Percentiles rank a stretch among this genome's conserved stretches.
Conservation (phyloP, 805 yeast genomes). For the Kurtzmaniella cleridarum region DNA sequence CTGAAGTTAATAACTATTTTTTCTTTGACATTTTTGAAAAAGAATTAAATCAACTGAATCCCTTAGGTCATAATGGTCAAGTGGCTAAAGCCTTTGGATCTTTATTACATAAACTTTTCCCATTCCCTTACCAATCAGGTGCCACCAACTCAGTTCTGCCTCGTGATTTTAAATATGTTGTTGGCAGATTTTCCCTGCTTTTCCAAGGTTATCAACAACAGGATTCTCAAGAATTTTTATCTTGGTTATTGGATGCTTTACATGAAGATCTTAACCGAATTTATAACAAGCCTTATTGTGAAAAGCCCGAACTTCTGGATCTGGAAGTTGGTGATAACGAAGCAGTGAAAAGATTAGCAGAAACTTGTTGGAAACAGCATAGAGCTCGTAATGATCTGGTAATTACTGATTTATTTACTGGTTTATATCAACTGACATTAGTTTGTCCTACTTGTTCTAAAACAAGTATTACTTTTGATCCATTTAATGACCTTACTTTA, state of each 20-base stretch:
- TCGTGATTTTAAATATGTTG: conserved; percentile 65
- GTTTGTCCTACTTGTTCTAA: conserved; percentile 81
- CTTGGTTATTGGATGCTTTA: conserved; percentile 79
- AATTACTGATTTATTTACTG: conserved; percentile 81
- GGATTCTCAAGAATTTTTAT: conserved; percentile 89
- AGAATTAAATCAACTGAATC: conserved; percentile 74
- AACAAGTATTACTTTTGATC: conserved; percentile 86
- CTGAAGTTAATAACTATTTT: conserved; percentile 77
- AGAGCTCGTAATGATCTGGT: conserved; percentile 78
- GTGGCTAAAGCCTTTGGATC: conserved; percentile 73
- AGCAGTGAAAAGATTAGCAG: conserved; percentile 60
- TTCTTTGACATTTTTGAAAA: conserved; percentile 49
- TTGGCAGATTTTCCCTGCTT: conserved; percentile 74
- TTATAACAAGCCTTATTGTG: conserved; percentile 75
- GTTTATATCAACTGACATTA: conserved; percentile 83
- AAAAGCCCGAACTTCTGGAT: conserved; percentile 75
- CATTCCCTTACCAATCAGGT: conserved; percentile 5
- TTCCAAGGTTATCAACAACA: conserved; percentile 84
- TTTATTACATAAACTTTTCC: conserved; percentile 58
- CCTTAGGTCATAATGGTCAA: conserved; percentile 80
- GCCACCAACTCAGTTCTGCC: conserved; percentile 43
- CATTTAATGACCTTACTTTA: conserved; percentile 82
- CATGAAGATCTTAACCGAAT: conserved; percentile 92
- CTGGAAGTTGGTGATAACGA: conserved; percentile 49
- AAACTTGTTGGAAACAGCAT: conserved; percentile 76